phyloP scores from a whole-genome alignment of 225 moss, liverwort and hornwort genomes.

The Bryoerythrophyllum caledonicum region DNA sequence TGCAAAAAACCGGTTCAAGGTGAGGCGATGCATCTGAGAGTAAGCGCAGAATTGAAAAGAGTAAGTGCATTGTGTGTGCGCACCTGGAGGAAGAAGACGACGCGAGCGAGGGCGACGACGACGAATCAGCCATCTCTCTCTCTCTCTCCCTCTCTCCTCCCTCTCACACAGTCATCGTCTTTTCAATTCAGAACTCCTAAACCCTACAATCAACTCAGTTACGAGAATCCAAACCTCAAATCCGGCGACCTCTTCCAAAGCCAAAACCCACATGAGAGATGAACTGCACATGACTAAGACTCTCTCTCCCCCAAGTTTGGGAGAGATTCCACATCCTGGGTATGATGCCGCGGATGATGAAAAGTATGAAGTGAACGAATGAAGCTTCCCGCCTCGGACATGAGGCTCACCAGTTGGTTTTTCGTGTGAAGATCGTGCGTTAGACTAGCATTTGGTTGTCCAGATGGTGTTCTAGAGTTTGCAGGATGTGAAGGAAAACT shows the following conservation, averaged over 20 bases:
- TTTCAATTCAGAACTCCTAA: not conserved
- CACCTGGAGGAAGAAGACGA: slow-evolving; percentile 37
- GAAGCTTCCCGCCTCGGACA: not conserved
- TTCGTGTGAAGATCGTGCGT: too few relatives aligned
- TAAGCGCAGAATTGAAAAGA: not conserved
- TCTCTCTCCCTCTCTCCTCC: too few relatives aligned
- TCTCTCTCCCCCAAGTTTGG: not conserved
- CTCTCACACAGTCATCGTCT: slow-evolving; percentile 11
- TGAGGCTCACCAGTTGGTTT: too few relatives aligned
- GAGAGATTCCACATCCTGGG: not conserved
- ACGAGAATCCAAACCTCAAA: not conserved
- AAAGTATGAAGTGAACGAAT: not conserved
- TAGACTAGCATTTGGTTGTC: too few relatives aligned
- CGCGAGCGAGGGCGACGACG: slow-evolving; percentile 9
- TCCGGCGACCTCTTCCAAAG: not conserved
- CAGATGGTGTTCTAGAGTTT: not conserved
- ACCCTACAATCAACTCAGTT: too few relatives aligned
- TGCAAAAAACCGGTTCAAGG: slow-evolving; percentile 19
- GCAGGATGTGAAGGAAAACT: too few relatives aligned
- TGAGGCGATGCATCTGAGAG: not conserved
- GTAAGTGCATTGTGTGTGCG: not conserved
- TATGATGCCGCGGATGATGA: slow-evolving; percentile 1
- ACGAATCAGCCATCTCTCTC: slow-evolving; percentile 38
- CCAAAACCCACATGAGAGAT: not conserved
- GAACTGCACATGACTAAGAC: not conserved